A percentile compares a stretch with the other conserved stretches of the same genome.
Evolutionary conservation across 2,329 filamentous ascomycete species (phyloP).

Genomic region (Phaeosphaeriaceae sp.): DNA sequence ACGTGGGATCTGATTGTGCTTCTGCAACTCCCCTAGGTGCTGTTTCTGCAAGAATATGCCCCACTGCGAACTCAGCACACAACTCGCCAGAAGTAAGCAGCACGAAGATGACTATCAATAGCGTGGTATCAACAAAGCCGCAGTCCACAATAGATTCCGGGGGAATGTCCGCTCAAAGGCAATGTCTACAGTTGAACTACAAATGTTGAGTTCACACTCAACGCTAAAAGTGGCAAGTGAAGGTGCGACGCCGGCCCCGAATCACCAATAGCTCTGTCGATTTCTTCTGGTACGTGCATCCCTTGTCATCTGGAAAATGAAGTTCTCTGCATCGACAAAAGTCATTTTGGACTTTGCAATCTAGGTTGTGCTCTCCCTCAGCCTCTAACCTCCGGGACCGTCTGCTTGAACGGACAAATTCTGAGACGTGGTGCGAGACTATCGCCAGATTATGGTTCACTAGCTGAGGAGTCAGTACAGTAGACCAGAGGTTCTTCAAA

Average conservation of each 20-base stretch:
- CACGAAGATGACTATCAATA: no score
- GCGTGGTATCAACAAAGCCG: no score
- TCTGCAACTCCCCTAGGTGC: no score
- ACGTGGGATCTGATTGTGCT: constrained; percentile 37
- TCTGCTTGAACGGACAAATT: constrained; percentile 51
- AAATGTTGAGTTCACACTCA: constrained; percentile 11
- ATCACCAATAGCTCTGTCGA: constrained; percentile 12
- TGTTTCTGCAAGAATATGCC: no score
- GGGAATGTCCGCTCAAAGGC: not conserved
- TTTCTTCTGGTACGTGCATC: constrained; percentile 25
- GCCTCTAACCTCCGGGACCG: constrained; percentile 50
- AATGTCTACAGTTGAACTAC: constrained; percentile 6
- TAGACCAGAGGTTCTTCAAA: no score
- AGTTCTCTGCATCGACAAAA: constrained; percentile 52
- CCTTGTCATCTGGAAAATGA: constrained; percentile 50
- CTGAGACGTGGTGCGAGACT: no score
- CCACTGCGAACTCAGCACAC: no score
- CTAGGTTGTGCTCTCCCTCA: constrained; percentile 50
- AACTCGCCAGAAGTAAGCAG: no score
- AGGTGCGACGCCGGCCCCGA: constrained; percentile 28
- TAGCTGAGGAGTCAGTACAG: no score
- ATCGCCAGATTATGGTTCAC: no score
- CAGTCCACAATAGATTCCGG: not conserved
- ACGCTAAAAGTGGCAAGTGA: constrained; percentile 27
- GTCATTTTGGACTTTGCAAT: constrained; percentile 55